A percentile compares a stretch with the other conserved stretches of the same genome.
phyloP scores from a whole-genome alignment of 768 basidiomycete species.

The Kwoniella newhampshirensis region DNA sequence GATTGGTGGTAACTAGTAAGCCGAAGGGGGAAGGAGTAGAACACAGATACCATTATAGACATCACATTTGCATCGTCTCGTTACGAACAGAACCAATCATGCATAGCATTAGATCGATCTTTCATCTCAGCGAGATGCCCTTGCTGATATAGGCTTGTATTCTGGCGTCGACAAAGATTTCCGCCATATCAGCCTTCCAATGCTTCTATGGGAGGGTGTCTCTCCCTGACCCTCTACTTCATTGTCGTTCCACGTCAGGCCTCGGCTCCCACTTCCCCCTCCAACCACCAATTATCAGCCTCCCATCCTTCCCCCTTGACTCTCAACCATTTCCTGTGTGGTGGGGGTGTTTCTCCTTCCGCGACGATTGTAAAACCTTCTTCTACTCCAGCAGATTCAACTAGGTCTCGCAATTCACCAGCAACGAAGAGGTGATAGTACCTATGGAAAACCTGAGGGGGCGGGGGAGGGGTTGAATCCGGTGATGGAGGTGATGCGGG shows the following conservation, averaged over 20 bases:
- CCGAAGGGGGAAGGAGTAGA: neutral
- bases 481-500: neutral
- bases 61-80: constrained; percentile 4
- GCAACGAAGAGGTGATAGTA: constrained; percentile 95
- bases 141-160: no score
- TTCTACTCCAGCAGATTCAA: constrained; percentile 63
- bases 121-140: no score
- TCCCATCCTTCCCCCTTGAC: constrained; percentile 49
- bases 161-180: no score
- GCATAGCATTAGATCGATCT: no score
- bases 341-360: constrained; percentile 3
- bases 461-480: neutral
- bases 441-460: constrained; percentile 66
- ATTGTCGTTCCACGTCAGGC: no score
- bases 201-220: no score
- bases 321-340: constrained; percentile 36
- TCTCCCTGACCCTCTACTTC: no score
- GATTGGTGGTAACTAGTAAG: no score
- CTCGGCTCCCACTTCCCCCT: constrained; percentile 44
- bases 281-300: constrained; percentile 53
- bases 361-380: constrained; percentile 29
- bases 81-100: no score
- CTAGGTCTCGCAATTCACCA: constrained; percentile 70
- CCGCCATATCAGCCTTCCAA: no score
- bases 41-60: no score